A percentile compares a stretch with the other conserved stretches of the same genome.
These are phyloP conservation scores for Verticillium albo-atrum DNA, from an alignment of 2,329 filamentous ascomycete species.

Conservation along the genomic window DNA sequence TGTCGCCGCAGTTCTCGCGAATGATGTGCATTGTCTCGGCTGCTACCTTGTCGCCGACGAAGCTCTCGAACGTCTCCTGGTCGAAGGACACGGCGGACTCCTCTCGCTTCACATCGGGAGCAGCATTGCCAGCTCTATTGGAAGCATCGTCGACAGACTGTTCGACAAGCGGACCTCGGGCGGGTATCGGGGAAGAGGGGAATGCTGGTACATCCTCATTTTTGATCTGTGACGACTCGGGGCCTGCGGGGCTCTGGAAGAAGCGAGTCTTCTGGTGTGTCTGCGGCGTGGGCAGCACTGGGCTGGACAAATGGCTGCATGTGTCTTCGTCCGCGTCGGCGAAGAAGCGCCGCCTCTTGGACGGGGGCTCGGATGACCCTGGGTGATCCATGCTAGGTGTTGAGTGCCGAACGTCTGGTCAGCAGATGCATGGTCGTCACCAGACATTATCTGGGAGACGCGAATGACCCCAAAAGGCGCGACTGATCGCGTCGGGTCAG, in stretches of 20 bases:
- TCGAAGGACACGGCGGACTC: conserved; percentile 43
- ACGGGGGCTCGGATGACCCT: conserved; percentile 36
- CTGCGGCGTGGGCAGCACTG: conserved; percentile 8
- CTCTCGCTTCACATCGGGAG: conserved; percentile 14
- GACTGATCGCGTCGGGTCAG: conserved; percentile 26
- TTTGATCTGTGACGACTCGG: conserved; percentile 20
- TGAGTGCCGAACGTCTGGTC: not conserved
- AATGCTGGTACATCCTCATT: conserved; percentile 5
- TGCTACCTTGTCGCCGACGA: conserved; percentile 54
- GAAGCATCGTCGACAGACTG: conserved; percentile 15
- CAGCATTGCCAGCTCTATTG: conserved; percentile 4
- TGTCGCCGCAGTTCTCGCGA: conserved; percentile 48
- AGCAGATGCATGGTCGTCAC: conserved; percentile 1
- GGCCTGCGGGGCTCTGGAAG: conserved; percentile 26
- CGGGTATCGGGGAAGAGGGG: conserved; percentile 9
- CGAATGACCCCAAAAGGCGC: conserved; percentile 17
- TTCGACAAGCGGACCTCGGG: conserved; percentile 13
- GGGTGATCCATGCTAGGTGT: conserved; percentile 31
- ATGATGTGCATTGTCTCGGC: conserved; percentile 44
- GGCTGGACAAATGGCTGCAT: conserved; percentile 7
- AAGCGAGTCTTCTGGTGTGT: conserved; percentile 26
- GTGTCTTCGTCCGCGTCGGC: conserved; percentile 25
- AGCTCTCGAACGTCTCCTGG: conserved; percentile 50
- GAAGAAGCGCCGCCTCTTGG: conserved; percentile 44
- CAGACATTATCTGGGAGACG: conserved; percentile 25